Evolutionary conservation across 73 alveolate genomes (phyloP).

Genomic region (Breviolum minutum): DNA sequence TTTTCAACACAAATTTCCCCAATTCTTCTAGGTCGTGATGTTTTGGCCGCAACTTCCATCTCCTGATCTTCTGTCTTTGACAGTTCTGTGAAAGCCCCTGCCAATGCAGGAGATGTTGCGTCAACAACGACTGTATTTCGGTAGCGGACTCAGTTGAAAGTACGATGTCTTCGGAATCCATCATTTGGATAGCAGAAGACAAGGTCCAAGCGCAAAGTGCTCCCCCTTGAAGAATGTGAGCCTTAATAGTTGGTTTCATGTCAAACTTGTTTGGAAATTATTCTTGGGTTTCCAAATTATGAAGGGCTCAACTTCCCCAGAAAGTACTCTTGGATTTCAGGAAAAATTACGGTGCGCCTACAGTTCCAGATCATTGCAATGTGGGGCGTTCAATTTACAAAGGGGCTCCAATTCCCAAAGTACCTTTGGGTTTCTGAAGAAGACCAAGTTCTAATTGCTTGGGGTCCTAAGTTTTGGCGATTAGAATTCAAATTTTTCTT

Average conservation of each 20-base stretch:
- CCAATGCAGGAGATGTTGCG: not conserved
- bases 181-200: not conserved
- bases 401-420: too few relatives aligned
- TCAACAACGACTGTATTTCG: not conserved
- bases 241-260: not conserved
- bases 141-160: not conserved
- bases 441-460: not conserved
- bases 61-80: too few relatives aligned
- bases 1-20: not conserved
- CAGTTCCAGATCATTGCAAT: too few relatives aligned
- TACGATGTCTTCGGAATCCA: conserved; percentile 7
- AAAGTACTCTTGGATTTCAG: too few relatives aligned
- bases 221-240: not conserved
- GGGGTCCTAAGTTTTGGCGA: not conserved
- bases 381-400: too few relatives aligned
- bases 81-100: not conserved
- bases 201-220: conserved; percentile 25
- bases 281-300: not conserved
- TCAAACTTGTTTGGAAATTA: not conserved
- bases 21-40: conserved; percentile 27
- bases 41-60: conserved; percentile 46
- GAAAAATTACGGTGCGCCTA: too few relatives aligned
- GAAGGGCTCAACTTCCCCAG: too few relatives aligned
- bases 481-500: too few relatives aligned
- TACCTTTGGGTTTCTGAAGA: too few relatives aligned